These are phyloP conservation scores for Leishmania turanica DNA, from an alignment of 208 protist species.

Conservation along the genomic window DNA sequence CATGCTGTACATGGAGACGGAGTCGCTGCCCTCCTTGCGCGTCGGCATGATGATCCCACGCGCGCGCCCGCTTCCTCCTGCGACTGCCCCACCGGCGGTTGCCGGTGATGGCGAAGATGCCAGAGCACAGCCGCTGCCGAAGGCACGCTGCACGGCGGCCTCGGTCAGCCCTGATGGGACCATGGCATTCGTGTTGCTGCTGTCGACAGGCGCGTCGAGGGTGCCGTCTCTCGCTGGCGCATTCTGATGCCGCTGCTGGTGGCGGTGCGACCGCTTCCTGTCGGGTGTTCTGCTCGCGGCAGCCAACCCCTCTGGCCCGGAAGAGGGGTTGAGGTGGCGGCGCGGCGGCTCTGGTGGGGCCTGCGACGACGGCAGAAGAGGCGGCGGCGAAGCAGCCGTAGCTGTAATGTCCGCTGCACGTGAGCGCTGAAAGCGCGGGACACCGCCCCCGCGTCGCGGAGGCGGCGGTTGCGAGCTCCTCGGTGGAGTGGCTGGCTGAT, in stretches of 20 bases:
- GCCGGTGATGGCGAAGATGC: neutral
- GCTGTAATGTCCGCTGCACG: constrained; percentile 5
- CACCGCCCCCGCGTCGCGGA: neutral
- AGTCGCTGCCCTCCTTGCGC: constrained; percentile 41
- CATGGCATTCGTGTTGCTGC: constrained; percentile 6
- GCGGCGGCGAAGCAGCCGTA: neutral
- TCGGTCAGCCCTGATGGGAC: constrained; percentile 17
- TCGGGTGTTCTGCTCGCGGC: neutral
- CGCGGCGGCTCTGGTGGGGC: constrained; percentile 6
- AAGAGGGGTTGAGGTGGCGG: neutral
- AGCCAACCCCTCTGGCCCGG: neutral
- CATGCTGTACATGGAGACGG: constrained; percentile 51
- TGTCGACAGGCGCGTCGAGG: neutral
- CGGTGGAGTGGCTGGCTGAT: constrained; percentile 6
- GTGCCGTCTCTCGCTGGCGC: neutral
- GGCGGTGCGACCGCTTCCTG: neutral
- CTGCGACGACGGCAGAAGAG: neutral
- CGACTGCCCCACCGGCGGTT: neutral
- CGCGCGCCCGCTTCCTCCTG: neutral
- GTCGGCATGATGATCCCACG: constrained; percentile 34
- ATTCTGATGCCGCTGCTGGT: neutral
- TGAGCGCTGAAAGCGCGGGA: constrained; percentile 11
- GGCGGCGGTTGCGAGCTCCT: constrained; percentile 7
- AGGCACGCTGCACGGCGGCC: constrained; percentile 18
- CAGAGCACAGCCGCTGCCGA: constrained; percentile 3